phyloP scores from a whole-genome alignment of 495 filamentous ascomycete genomes.

The Arthonia radiata region DNA sequence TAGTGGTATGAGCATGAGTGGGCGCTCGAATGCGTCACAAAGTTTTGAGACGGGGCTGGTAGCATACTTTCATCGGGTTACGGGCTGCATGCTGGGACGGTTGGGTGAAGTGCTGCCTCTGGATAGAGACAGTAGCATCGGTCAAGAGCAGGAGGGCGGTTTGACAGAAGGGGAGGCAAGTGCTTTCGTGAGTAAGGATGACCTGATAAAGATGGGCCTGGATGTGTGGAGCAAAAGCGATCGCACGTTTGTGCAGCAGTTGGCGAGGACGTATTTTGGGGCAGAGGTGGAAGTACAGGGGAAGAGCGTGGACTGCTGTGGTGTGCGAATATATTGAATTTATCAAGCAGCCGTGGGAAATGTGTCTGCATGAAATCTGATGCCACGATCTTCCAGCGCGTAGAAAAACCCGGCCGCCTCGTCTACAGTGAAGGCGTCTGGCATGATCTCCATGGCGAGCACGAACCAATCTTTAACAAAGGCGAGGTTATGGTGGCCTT shows the following conservation, averaged over 20 bases:
- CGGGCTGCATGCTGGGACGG: slow-evolving; percentile 40
- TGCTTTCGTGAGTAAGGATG: slow-evolving; percentile 37
- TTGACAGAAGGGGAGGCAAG: slow-evolving; percentile 13
- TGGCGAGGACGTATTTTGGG: slow-evolving; percentile 46
- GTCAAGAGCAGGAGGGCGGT: slow-evolving; percentile 7
- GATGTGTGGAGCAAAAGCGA: slow-evolving; percentile 69
- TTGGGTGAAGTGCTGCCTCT: slow-evolving; percentile 42
- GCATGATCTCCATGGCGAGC: no score
- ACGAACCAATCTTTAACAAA: no score
- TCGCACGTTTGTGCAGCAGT: slow-evolving; percentile 42
- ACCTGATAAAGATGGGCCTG: slow-evolving; percentile 57
- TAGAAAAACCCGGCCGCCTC: no score
- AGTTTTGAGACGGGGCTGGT: slow-evolving; percentile 47
- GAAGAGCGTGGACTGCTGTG: slow-evolving; percentile 55
- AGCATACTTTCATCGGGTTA: slow-evolving; percentile 78
- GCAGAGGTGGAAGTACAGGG: slow-evolving; percentile 41
- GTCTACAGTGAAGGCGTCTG: no score
- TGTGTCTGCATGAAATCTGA: no score
- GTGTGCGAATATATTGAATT: slow-evolving; percentile 44
- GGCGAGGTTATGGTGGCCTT: no score
- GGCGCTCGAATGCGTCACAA: not conserved
- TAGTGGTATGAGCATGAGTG: not conserved
- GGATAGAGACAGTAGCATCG: slow-evolving; percentile 8
- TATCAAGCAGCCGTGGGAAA: no score
- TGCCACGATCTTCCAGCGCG: no score